phyloP scores from a whole-genome alignment of 139 green algal species.

The Limnomonas spitsbergensis region DNA sequence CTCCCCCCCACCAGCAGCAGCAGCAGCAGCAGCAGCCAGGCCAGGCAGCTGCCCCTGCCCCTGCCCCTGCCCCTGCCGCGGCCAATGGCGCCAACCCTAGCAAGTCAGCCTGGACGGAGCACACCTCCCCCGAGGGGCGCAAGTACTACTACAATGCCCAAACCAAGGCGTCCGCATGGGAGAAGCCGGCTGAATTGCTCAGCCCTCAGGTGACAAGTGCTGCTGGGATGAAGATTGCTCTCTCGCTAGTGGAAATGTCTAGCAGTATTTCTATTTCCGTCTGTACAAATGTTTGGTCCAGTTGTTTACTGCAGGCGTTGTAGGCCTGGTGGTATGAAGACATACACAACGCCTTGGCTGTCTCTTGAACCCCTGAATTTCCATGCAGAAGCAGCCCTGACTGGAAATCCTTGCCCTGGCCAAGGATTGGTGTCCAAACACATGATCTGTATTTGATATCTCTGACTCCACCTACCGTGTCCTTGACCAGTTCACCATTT shows the following conservation, averaged over 20 bases:
- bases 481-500: too few relatives aligned
- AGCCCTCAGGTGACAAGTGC: conserved; percentile 19
- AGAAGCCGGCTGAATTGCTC: conserved; percentile 83
- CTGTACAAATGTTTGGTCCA: not conserved
- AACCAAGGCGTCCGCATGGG: conserved; percentile 78
- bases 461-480: too few relatives aligned
- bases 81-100: not conserved
- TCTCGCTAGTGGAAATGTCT: not conserved
- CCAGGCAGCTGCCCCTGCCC: not conserved
- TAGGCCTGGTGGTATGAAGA: not conserved
- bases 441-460: too few relatives aligned
- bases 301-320: too few relatives aligned
- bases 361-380: not conserved
- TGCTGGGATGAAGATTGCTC: not conserved
- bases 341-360: not conserved
- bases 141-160: conserved; percentile 91
- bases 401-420: too few relatives aligned
- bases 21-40: conserved; percentile 23
- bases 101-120: conserved; percentile 79
- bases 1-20: conserved; percentile 28
- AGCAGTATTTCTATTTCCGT: not conserved
- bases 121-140: conserved; percentile 80
- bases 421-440: too few relatives aligned
- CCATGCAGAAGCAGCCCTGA: not conserved
- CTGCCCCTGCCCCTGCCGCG: conserved; percentile 3